Percentiles rank a stretch among this genome's conserved stretches.
Conservation (phyloP, 352 stramenopile genomes). For the Chrysophaeum taylorii region DNA sequence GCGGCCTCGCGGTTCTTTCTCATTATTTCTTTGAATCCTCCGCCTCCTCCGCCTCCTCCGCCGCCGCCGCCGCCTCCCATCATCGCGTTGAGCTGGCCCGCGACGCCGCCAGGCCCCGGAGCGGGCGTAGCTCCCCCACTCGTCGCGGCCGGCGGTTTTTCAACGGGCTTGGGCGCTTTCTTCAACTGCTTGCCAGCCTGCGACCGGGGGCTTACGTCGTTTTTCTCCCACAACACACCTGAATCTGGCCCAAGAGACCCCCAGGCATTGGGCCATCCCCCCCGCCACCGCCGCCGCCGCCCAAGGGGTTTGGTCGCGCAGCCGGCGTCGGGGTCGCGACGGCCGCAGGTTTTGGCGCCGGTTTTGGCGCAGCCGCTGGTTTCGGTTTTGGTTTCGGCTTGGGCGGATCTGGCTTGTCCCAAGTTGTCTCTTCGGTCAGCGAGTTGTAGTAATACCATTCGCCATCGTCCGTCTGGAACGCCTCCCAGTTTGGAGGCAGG, state of each 20-base stretch:
- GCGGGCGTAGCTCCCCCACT: conserved; percentile 18
- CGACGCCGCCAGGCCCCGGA: conserved; percentile 22
- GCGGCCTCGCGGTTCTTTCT: conserved; percentile 68
- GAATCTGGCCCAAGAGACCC: conserved; percentile 57
- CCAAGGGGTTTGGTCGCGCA: neutral
- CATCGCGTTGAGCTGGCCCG: conserved; percentile 20
- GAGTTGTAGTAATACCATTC: conserved; percentile 78
- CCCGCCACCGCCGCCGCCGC: neutral
- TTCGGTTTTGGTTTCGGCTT: conserved; percentile 29
- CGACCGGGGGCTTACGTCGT: too few relatives aligned
- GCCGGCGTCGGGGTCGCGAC: neutral
- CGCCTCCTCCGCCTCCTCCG: conserved; percentile 32
- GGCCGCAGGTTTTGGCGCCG: neutral
- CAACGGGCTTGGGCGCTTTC: conserved; percentile 48
- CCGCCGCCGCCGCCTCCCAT: conserved; percentile 33
- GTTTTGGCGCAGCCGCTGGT: neutral
- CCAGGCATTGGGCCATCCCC: conserved; percentile 13
- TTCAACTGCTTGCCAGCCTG: conserved; percentile 58
- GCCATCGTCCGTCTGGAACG: conserved; percentile 22
- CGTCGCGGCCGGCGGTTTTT: neutral
- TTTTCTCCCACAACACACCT: too few relatives aligned
- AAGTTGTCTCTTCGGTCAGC: conserved; percentile 70
- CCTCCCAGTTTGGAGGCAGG: conserved; percentile 20
- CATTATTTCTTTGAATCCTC: conserved; percentile 78
- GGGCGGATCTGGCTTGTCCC: conserved; percentile 47